These are phyloP conservation scores for Phoma sp. DNA, from an alignment of 2,329 filamentous ascomycete species.

Conservation along the genomic window DNA sequence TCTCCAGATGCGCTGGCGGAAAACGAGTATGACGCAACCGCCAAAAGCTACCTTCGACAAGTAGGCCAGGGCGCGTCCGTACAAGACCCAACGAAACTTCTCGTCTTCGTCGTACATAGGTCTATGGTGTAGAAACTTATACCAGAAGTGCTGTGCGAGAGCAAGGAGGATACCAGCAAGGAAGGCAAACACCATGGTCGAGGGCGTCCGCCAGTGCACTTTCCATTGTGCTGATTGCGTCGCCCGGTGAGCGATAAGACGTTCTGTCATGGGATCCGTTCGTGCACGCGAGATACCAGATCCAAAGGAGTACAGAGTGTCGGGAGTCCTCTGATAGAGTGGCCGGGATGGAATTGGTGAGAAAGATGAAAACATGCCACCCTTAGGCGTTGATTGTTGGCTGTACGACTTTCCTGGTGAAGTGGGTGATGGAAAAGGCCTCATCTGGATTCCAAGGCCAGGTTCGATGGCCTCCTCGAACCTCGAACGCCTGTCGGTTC, in stretches of 20 bases:
- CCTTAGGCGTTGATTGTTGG: constrained; percentile 23
- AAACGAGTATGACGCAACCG: constrained; percentile 40
- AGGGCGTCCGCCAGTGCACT: constrained; percentile 49
- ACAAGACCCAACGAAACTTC: constrained; percentile 43
- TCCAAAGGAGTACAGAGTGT: constrained; percentile 30
- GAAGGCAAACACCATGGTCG: constrained; percentile 37
- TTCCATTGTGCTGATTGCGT: constrained; percentile 42
- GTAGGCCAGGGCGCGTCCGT: constrained; percentile 47
- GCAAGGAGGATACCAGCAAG: constrained; percentile 40
- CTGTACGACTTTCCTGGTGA: constrained; percentile 32
- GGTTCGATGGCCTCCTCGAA: constrained; percentile 28
- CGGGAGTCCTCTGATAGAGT: constrained; percentile 28
- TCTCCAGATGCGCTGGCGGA: constrained; percentile 48
- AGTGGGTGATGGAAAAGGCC: constrained; percentile 28
- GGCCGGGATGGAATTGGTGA: constrained; percentile 20
- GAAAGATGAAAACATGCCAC: constrained; percentile 28
- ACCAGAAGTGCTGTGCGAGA: constrained; percentile 44
- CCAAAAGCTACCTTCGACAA: constrained; percentile 46
- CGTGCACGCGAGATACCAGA: constrained; percentile 31
- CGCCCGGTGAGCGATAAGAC: constrained; percentile 41
- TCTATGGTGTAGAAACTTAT: constrained; percentile 38
- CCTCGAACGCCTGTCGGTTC: constrained; percentile 22
- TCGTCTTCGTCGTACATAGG: constrained; percentile 34
- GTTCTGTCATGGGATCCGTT: constrained; percentile 40
- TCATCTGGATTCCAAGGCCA: constrained; percentile 40